phyloP scores from a whole-genome alignment of 164 flowering plant genomes.

The Nymphaea thermarum region DNA sequence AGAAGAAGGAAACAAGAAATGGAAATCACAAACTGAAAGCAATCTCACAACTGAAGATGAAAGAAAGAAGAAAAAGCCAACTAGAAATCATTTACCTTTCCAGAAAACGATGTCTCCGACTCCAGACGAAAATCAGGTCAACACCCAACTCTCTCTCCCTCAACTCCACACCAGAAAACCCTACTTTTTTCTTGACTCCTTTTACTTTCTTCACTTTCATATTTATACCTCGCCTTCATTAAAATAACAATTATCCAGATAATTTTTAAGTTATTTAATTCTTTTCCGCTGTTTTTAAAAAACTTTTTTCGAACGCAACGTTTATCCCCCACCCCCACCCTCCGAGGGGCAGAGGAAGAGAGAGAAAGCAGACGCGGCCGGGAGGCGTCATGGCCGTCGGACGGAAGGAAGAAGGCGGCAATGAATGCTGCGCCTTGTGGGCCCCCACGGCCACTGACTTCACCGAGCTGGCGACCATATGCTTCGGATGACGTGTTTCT shows the following conservation, averaged over 20 bases:
- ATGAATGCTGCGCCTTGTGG: neutral
- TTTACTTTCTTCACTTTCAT: neutral
- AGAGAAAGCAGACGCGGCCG: too few species aligned
- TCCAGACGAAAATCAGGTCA: neutral
- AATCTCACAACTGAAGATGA: neutral
- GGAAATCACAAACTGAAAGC: neutral
- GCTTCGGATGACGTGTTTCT: neutral
- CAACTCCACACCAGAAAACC: neutral
- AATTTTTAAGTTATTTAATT: too few species aligned
- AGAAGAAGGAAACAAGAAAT: neutral
- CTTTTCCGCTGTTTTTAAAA: neutral
- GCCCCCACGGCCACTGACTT: neutral
- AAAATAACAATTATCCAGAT: neutral
- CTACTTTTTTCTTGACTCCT: neutral
- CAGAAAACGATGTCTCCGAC: neutral
- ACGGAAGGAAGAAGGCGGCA: neutral
- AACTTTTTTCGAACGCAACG: neutral
- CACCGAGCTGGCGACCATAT: neutral
- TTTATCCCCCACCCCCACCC: neutral
- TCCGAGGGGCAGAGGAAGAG: neutral
- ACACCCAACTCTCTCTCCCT: neutral
- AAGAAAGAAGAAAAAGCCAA: neutral
- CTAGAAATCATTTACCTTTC: neutral
- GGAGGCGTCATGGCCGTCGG: too few species aligned
- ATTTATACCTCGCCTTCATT: neutral